These are phyloP conservation scores for Leptographium galeiforme DNA, from an alignment of 2,329 filamentous ascomycete genomes.

Conservation along the genomic window DNA sequence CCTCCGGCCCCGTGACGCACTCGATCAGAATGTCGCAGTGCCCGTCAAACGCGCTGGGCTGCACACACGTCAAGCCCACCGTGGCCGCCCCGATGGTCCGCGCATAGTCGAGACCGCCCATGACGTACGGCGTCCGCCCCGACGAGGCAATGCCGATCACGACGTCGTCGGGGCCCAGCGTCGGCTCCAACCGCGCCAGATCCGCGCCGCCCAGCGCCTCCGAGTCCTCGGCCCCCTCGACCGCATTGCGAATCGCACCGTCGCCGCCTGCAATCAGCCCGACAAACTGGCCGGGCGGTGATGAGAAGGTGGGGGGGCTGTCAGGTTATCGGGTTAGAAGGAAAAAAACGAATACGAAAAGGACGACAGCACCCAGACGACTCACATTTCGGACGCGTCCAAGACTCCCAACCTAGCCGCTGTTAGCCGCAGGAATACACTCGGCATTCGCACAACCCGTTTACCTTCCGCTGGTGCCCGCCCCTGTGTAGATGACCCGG, in stretches of 20 bases:
- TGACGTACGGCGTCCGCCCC: constrained; percentile 27
- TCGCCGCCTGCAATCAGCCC: constrained; percentile 28
- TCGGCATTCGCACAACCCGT: background rate
- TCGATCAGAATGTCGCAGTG: constrained; percentile 19
- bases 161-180: constrained; percentile 17
- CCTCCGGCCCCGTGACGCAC: constrained; percentile 26
- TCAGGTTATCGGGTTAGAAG: too few species aligned
- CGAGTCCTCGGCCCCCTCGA: constrained; percentile 28
- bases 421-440: too few species aligned
- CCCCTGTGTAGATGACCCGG: constrained; percentile 25
- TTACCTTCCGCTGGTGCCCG: constrained; percentile 29
- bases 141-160: constrained; percentile 29
- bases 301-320: constrained; percentile 24
- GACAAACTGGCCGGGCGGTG: constrained; percentile 23
- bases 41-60: constrained; percentile 16
- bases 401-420: constrained; percentile 10
- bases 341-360: background rate
- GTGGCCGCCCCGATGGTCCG: constrained; percentile 21
- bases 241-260: constrained; percentile 23
- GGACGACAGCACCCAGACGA: background rate
- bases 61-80: constrained; percentile 24
- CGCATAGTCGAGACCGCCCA: constrained; percentile 23
- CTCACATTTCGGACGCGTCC: constrained; percentile 25
- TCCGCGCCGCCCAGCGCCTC: constrained; percentile 17
- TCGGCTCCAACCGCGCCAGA: constrained; percentile 12